Evolutionary conservation across 2,329 filamentous ascomycete genomes (phyloP), one percentile per base, ranked within the genome.

Genomic region (Penicillium glabrum): DNA sequence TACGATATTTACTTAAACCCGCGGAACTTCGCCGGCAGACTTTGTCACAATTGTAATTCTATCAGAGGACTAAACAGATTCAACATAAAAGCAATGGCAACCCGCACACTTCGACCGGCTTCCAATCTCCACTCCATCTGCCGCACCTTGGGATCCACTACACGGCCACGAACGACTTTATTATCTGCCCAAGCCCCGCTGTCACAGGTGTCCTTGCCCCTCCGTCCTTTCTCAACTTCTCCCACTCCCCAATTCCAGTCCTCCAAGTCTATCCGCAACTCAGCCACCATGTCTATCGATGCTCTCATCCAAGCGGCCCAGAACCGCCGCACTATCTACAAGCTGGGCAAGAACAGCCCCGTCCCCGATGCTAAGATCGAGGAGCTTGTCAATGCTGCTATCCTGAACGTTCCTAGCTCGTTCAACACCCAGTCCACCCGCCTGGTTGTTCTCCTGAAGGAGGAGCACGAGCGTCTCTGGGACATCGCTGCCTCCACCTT

Each of bases 371-470:
- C 69, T 35, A 65, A 72, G 61, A 66, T 77, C 55, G 69, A 74
- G 49, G 67, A 71, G 48, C 67, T 77, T 29, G 71, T 77, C 35
- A 68, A 74, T 52, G 61, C 69, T 13, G 81, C 86, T 53, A 80
- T 95, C 64, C 79, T 85, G 58, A 82, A 91, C 73, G 82, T 88
- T 1, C 93, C 93, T 43, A 89, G 85, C 51, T 86, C 88, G 62
- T 97, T 96, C 87, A 96, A 97, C 86, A 89, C 86, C 43, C 93
- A 96, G 80, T 86, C 86, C 65, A 89, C 90, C 64, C 88, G 93
- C 58, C 78, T 89, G 57, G 83, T 96, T 47, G 83, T 96, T 51
- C 85, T 97, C 53, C 82, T 95, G 69, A 88, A 89, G 69, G 84
- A 83, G 60, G 89, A 96, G 75, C 93, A 97, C 80, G 87, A 92